Percentiles rank a stretch among this genome's conserved stretches.
Evolutionary conservation across 148 eudicot species (phyloP).

Genomic region (Camellia granthamiana): DNA sequence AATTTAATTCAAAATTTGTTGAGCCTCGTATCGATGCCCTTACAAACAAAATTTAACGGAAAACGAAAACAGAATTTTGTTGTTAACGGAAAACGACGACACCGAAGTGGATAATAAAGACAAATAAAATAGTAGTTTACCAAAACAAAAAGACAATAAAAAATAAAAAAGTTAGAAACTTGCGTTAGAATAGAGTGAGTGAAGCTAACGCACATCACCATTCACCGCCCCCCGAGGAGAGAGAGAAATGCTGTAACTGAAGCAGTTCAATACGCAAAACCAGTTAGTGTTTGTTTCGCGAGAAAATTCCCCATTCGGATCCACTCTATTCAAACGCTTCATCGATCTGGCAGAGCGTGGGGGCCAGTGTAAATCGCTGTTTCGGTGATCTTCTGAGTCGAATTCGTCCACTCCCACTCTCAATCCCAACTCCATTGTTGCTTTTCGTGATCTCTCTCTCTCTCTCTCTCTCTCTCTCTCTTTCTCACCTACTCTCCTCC

Average conservation of each 20-base stretch:
- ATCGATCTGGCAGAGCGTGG: neutral
- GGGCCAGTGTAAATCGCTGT: neutral
- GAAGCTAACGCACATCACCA: neutral
- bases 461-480: neutral
- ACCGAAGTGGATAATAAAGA: too few species aligned
- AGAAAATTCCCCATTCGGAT: constrained; percentile 5
- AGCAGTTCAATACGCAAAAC: neutral
- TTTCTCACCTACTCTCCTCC: neutral
- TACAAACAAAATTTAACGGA: too few species aligned
- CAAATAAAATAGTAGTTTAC: too few species aligned
- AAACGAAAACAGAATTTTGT: too few species aligned
- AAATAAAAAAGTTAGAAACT: neutral
- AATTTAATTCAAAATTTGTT: too few species aligned
- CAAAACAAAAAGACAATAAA: too few species aligned
- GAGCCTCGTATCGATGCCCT: too few species aligned
- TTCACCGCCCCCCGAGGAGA: neutral
- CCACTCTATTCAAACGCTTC: neutral
- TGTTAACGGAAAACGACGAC: too few species aligned
- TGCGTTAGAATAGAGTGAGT: neutral
- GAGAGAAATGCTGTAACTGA: neutral
- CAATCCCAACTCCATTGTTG: neutral
- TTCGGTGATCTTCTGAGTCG: neutral
- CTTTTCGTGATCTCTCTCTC: neutral
- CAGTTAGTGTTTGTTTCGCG: neutral
- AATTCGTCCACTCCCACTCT: neutral